Base-by-base conservation (phyloP, 805 yeast species). In the Metschnikowia lunata region DNA sequence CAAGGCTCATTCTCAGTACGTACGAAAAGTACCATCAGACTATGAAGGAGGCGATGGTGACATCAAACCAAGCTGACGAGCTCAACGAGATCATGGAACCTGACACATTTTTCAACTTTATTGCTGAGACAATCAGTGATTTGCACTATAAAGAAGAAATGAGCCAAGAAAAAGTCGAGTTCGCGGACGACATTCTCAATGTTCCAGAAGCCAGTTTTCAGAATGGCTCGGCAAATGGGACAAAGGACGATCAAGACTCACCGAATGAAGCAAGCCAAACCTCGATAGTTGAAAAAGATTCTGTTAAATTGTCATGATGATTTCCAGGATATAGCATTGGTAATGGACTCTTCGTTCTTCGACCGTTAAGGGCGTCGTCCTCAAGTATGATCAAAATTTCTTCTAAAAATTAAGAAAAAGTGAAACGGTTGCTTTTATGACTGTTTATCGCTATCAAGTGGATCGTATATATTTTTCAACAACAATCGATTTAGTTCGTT, bases 391-490 rank as follows among this genome's bases (percentile, higher is more conserved):
- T 18, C 23, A 18, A 18, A 18, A 18, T 18, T 18, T 18, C 23
- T 18, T 18, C 23, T 18, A 18, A 18, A 18, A 18, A 18, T 18
- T 18, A 18, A 18, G 23, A 18, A 18, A 18, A 18, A 18, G 23
- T 18, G 23, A 18, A 18, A 18, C 23, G 5, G 5, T 18, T 18
- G 23, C 23, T 18, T 3, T 23, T 37, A 42, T 2, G 38, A 30
- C 26, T 43, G 55, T 23, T 33, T 52, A 43, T 83, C 90, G 12
- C 83, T 95, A 26, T 85, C 91, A 49, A 83, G 62, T 2, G 96
- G 93, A 56, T 87, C 83, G 64, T 85, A 91, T 1, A 91, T 82
- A 60, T 91, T 93, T 62, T 86, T 82, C 1, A 95, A 81, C 23
- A 91, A 69, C 48, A 88, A 65, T 48, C 80, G 67, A 59, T 86